Evolutionary conservation across 768 basidiomycete genomes (phyloP), one percentile per base, ranked within the genome.

Genomic region (Mycena crocata): DNA sequence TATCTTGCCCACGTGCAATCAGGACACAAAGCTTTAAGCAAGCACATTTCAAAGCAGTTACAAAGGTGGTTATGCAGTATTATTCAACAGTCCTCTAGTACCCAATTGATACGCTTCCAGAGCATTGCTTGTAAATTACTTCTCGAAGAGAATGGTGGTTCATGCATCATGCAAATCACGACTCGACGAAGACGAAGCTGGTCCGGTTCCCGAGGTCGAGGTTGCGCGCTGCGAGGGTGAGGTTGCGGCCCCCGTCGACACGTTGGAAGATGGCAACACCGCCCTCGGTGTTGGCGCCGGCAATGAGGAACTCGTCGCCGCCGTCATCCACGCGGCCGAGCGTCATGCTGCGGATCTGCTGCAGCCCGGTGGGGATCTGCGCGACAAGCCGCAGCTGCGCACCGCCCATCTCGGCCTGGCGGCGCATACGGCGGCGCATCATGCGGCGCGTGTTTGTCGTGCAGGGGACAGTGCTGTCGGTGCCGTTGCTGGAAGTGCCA

Each of bases 331-430:
- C 80, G 39, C 76, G 78, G 9, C 85, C 83, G 5, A 88, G 72
- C 72, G 77, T 74, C 85, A 89, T 88, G 37, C 86, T 84, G 34
- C 86, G 81, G 48, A 88, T 83, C 72, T 88, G 86, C 69, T 85
- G 77, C 50, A 89, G 77, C 37, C 86, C 86, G 0, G 86, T 89
- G 72, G 80, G 84, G 24, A 89, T 81, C 66, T 88, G 86, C 15
- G 79, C 78, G 39, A 87, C 71, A 45, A 88, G 77, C 34, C 77
- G 73, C 42, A 89, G 69, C 57, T 63, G 48, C 39, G 63, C 39
- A 30, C 42, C 23, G 13, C n/a, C n/a, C n/a, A 37, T 58, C n/a
- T 23, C 44, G 34, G 40, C 62, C 52, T 56, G 49, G 59, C 52
- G 57, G 54, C 57, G 32, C 30, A 39, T 37, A 48, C 66, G 67